Evolutionary conservation across 257 asterid genomes (phyloP).

Genomic region (Nicotiana sylvestris): DNA sequence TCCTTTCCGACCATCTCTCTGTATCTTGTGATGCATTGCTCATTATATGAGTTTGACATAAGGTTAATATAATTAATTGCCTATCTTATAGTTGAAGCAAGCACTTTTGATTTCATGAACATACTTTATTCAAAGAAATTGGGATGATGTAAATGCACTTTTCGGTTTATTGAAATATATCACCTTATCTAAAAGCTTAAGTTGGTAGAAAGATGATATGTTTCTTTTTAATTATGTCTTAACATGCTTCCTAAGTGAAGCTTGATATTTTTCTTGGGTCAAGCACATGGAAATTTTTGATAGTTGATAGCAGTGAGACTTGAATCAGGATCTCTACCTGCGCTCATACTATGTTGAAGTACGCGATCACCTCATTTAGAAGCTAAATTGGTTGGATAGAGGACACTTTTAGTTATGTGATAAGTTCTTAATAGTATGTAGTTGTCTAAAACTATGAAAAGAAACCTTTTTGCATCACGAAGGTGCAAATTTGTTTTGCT

Average conservation of each 20-base stretch:
- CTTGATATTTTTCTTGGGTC: not conserved
- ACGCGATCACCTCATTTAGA: not conserved
- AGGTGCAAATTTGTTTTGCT: not conserved
- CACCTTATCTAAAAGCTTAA: not conserved
- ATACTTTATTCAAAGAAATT: not conserved
- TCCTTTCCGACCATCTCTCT: not conserved
- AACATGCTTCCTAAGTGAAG: not conserved
- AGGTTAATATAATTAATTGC: not conserved
- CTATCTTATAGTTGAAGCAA: not conserved
- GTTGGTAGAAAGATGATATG: not conserved
- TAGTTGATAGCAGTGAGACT: not conserved
- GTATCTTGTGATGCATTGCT: not conserved
- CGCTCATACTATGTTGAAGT: not conserved
- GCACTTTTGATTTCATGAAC: not conserved
- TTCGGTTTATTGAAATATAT: not conserved
- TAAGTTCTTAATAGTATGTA: not conserved
- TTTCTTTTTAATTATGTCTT: not conserved
- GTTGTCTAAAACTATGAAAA: not conserved
- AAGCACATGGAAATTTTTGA: not conserved
- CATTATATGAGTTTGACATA: not conserved
- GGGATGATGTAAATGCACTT: not conserved
- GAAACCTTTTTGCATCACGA: not conserved
- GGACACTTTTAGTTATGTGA: not conserved
- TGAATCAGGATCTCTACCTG: not conserved
- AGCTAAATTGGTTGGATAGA: not conserved